Evolutionary conservation across 2,329 filamentous ascomycete species (phyloP).

Genomic region (Neofusicoccum umdonicola): DNA sequence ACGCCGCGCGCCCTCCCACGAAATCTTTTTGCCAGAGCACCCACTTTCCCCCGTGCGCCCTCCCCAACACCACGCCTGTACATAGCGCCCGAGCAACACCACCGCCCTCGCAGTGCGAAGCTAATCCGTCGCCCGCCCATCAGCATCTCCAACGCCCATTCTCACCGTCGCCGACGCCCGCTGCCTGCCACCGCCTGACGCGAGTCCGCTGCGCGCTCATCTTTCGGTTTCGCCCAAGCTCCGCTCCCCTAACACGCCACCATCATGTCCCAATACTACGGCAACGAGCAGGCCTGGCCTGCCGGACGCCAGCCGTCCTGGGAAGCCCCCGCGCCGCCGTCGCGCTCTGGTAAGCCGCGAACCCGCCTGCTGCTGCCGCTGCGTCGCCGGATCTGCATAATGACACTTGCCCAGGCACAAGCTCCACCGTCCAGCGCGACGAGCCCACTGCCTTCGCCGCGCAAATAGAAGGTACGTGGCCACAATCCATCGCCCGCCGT

Average conservation of each 20-base stretch:
- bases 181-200: background rate
- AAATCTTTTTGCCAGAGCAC: constrained; percentile 19
- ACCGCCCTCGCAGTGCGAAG: constrained; percentile 13
- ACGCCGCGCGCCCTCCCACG: constrained; percentile 14
- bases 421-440: constrained; percentile 64
- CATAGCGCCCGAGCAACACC: constrained; percentile 12
- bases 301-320: constrained; percentile 65
- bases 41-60: constrained; percentile 17
- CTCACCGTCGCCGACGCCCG: background rate
- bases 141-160: too few relatives aligned
- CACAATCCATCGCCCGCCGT: background rate
- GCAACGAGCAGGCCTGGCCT: constrained; percentile 61
- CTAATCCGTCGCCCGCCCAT: background rate
- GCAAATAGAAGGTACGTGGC: constrained; percentile 81
- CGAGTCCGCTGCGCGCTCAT: background rate
- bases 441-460: constrained; percentile 76
- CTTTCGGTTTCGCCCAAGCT: background rate
- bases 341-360: constrained; percentile 62
- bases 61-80: constrained; percentile 19
- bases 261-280: constrained; percentile 56
- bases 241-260: constrained; percentile 10
- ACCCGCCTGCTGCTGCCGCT: constrained; percentile 20
- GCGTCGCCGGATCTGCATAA: constrained; percentile 19
- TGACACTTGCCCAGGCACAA: constrained; percentile 60
- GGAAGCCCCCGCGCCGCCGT: constrained; percentile 71